Conservation (phyloP, 306 rosid species). For the Dryas drummondii region DNA sequence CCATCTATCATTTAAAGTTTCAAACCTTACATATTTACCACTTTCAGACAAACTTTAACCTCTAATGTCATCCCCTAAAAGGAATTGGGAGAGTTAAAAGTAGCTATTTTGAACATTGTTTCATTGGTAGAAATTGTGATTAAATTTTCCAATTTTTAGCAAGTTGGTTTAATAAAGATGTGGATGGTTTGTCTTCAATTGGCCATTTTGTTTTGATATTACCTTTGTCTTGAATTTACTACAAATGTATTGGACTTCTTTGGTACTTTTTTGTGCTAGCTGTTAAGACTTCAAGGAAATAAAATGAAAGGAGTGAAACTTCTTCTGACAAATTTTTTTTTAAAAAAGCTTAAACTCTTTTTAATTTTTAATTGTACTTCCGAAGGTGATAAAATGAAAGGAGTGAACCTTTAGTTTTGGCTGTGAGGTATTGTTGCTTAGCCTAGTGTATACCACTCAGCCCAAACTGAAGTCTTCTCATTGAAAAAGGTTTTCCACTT, state of each 20-base stretch:
- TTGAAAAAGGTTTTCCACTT: background rate
- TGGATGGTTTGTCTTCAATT: background rate
- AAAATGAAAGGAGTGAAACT: no score
- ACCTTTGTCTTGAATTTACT: background rate
- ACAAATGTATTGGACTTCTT: background rate
- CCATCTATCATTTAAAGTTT: background rate
- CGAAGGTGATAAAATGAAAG: background rate
- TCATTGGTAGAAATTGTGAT: background rate
- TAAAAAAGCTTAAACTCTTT: background rate
- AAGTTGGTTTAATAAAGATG: background rate
- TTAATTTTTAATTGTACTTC: background rate
- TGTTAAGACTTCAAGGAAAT: no score
- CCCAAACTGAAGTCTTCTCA: background rate
- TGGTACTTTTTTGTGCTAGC: no score
- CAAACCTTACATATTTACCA: background rate
- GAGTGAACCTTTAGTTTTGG: background rate
- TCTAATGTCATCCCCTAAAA: background rate
- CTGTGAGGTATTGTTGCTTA: background rate
- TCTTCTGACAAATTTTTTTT: no score
- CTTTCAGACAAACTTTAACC: background rate
- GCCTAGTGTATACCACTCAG: background rate
- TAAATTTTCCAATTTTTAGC: background rate
- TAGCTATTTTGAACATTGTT: background rate
- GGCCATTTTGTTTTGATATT: background rate
- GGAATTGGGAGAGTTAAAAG: background rate